Evolutionary conservation across 2,329 filamentous ascomycete genomes (phyloP).

Genomic region (Curvularia eragrostidis): DNA sequence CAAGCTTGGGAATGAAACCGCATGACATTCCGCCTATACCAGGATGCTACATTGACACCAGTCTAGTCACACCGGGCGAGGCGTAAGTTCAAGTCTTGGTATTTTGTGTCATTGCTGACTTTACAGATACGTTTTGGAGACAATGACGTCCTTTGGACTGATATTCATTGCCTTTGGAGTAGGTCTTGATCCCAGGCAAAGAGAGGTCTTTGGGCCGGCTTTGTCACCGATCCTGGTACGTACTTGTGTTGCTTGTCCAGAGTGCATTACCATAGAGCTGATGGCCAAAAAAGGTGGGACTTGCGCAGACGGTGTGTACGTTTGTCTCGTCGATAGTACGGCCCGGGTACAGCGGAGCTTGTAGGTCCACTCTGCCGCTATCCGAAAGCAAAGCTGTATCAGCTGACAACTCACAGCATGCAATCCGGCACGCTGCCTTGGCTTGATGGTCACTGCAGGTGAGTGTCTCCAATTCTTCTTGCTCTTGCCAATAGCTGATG

Average conservation of each 20-base stretch:
- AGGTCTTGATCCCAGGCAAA: slow-evolving; percentile 61
- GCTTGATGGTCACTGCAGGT: slow-evolving; percentile 43
- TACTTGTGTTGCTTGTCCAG: not conserved
- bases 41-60: slow-evolving; percentile 40
- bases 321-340: slow-evolving; percentile 37
- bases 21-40: slow-evolving; percentile 22
- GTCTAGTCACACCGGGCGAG: slow-evolving; percentile 48
- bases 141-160: slow-evolving; percentile 54
- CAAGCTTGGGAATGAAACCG: slow-evolving; percentile 25
- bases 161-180: slow-evolving; percentile 61
- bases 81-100: slow-evolving; percentile 31
- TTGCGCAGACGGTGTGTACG: slow-evolving; percentile 36
- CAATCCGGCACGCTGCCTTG: slow-evolving; percentile 47
- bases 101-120: slow-evolving; percentile 5
- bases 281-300: slow-evolving; percentile 28
- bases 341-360: slow-evolving; percentile 44
- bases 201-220: slow-evolving; percentile 57
- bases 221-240: slow-evolving; percentile 59
- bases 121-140: slow-evolving; percentile 55
- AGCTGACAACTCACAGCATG: slow-evolving; percentile 29
- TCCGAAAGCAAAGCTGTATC: not conserved
- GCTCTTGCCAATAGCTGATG: not conserved
- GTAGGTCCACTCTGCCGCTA: slow-evolving; percentile 21
- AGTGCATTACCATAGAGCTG: not conserved
- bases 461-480: not conserved